These are phyloP conservation scores for Leishmania major DNA, from an alignment of 208 protist genomes.

Conservation along the genomic window DNA sequence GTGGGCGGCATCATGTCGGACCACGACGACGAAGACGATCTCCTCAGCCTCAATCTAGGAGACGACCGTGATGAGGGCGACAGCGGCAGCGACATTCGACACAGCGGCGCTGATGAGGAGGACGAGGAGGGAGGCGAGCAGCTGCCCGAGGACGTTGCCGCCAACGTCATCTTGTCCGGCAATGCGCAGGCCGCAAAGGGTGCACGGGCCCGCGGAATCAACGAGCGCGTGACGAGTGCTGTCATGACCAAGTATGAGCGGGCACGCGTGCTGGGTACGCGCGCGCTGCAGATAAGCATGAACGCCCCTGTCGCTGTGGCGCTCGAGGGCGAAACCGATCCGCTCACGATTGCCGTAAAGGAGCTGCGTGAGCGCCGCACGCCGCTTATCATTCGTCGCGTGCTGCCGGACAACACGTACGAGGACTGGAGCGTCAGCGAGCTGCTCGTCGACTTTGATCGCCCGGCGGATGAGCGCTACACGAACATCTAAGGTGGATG, in stretches of 20 bases:
- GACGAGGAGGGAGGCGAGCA: conserved; percentile 39
- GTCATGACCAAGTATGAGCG: conserved; percentile 99
- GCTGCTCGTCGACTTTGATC: conserved; percentile 89
- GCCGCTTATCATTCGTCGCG: conserved; percentile 98
- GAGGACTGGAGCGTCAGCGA: conserved; percentile 92
- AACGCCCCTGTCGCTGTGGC: conserved; percentile 98
- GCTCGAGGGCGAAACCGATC: conserved; percentile 97
- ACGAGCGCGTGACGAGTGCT: conserved; percentile 93
- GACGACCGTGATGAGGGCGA: conserved; percentile 41
- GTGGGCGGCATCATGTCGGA: conserved; percentile 37
- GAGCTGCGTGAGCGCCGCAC: conserved; percentile 97
- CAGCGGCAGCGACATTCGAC: conserved; percentile 11
- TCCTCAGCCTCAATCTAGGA: conserved; percentile 60
- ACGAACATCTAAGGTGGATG: conserved; percentile 56
- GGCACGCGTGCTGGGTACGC: conserved; percentile 97
- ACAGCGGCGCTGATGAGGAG: conserved; percentile 33
- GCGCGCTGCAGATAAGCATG: conserved; percentile 99
- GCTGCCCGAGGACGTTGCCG: conserved; percentile 52
- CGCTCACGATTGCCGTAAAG: conserved; percentile 97
- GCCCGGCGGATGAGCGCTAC: conserved; percentile 87
- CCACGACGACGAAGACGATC: conserved; percentile 57
- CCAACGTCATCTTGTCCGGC: conserved; percentile 61
- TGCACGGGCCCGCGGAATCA: conserved; percentile 38
- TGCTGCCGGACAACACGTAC: conserved; percentile 95
- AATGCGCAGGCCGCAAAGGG: conserved; percentile 48